Conservation (phyloP, 441 rosid species). For the Populus hybrid region DNA sequence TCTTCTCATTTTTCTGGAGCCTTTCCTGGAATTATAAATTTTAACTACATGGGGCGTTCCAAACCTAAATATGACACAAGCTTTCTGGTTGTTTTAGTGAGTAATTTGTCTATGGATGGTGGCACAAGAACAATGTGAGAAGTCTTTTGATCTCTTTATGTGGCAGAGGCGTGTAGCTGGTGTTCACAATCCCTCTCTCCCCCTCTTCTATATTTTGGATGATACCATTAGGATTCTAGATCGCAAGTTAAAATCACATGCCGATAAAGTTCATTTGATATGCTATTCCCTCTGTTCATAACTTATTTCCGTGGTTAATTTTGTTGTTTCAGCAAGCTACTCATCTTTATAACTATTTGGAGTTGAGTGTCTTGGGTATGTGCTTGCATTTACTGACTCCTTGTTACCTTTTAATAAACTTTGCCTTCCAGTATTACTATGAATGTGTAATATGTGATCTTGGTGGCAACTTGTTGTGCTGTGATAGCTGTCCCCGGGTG, state of each 20-base stretch:
- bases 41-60: not conserved
- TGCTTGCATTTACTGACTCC: not conserved
- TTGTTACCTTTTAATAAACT: slow-evolving; percentile 17
- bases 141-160: not conserved
- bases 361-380: not conserved
- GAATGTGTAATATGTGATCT: slow-evolving; percentile 96
- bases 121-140: not conserved
- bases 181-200: not conserved
- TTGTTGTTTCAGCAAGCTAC: slow-evolving; percentile 10
- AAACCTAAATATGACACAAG: not conserved
- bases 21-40: not conserved
- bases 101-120: not conserved
- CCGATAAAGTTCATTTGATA: not conserved
- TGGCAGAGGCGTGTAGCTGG: not conserved
- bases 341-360: not conserved
- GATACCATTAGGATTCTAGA: not conserved
- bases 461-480: slow-evolving; percentile 96
- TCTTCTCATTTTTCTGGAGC: not conserved
- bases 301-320: not conserved
- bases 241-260: not conserved
- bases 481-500: slow-evolving; percentile 97
- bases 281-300: not conserved
- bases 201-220: not conserved
- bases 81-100: not conserved
- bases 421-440: slow-evolving; percentile 79